A percentile compares a stretch with the other conserved stretches of the same genome.
These are phyloP conservation scores for Phoma sp. DNA, from an alignment of 2,329 filamentous ascomycete species.

Conservation along the genomic window DNA sequence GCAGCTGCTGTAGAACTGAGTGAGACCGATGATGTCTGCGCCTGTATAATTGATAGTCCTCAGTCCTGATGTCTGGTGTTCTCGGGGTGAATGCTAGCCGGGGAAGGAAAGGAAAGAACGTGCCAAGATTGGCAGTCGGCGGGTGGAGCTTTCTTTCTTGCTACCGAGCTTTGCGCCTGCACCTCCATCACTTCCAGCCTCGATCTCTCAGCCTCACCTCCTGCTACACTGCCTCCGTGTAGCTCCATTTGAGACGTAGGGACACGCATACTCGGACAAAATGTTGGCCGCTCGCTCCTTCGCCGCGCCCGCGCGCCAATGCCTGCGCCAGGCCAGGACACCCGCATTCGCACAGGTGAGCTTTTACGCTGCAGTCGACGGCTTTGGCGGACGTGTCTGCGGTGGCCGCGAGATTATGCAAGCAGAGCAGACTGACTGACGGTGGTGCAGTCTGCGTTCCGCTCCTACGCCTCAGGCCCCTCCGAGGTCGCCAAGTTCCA, in stretches of 20 bases:
- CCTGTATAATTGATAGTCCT: no score
- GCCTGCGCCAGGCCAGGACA: slow-evolving; percentile 69
- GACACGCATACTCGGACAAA: slow-evolving; percentile 51
- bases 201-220: slow-evolving; percentile 25
- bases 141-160: slow-evolving; percentile 42
- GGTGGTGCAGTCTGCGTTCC: slow-evolving; percentile 34
- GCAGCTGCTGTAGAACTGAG: not conserved
- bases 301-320: slow-evolving; percentile 78
- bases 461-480: slow-evolving; percentile 61
- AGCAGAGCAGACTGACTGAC: slow-evolving; percentile 16
- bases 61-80: not conserved
- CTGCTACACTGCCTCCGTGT: slow-evolving; percentile 39
- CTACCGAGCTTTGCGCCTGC: slow-evolving; percentile 32
- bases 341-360: slow-evolving; percentile 65
- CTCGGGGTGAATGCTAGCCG: slow-evolving; percentile 7
- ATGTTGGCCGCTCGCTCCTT: slow-evolving; percentile 87
- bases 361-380: slow-evolving; percentile 14
- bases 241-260: slow-evolving; percentile 44
- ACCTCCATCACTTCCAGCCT: slow-evolving; percentile 30
- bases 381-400: not conserved
- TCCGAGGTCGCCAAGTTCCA: slow-evolving; percentile 84
- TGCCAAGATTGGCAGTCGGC: slow-evolving; percentile 11
- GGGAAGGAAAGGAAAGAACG: slow-evolving; percentile 9
- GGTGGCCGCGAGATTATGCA: not conserved
- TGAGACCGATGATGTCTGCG: not conserved